Evolutionary conservation across 1,284 basidiomycete species (phyloP).

Genomic region (Trichosporon ovoides): DNA sequence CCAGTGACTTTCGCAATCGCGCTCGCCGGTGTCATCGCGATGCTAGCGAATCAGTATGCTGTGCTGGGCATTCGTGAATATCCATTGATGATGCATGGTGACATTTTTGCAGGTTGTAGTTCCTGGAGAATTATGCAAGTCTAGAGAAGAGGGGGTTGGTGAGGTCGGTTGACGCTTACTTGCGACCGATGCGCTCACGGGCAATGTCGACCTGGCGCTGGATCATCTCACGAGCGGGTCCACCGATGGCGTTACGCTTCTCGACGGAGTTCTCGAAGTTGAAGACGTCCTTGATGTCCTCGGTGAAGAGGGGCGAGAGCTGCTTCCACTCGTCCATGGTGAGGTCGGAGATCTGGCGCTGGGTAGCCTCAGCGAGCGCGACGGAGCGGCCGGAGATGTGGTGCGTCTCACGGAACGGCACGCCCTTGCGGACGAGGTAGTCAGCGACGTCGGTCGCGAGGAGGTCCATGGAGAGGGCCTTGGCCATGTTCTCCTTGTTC

Average conservation of each 20-base stretch:
- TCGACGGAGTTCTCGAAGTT: slow-evolving; percentile 96
- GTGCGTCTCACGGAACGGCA: slow-evolving; percentile 97
- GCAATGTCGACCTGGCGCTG: slow-evolving; percentile 74
- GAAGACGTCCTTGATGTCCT: slow-evolving; percentile 76
- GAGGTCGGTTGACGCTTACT: too few relatives aligned
- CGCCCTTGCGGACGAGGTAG: slow-evolving; percentile 95
- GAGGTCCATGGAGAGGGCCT: slow-evolving; percentile 90
- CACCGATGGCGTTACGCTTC: slow-evolving; percentile 84
- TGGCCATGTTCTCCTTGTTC: slow-evolving; percentile 80
- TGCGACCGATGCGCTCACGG: slow-evolving; percentile 57
- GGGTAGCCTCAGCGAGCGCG: slow-evolving; percentile 78
- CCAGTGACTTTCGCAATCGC: too few relatives aligned
- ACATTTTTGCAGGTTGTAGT: too few relatives aligned
- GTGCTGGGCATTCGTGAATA: too few relatives aligned
- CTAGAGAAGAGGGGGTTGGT: too few relatives aligned
- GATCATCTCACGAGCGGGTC: slow-evolving; percentile 78
- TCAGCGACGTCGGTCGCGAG: slow-evolving; percentile 96
- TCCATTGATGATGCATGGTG: too few relatives aligned
- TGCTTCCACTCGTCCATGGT: slow-evolving; percentile 70
- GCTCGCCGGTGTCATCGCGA: too few relatives aligned
- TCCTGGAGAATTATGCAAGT: too few relatives aligned
- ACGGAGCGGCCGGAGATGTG: slow-evolving; percentile 96
- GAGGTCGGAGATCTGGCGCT: slow-evolving; percentile 75
- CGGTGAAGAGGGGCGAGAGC: slow-evolving; percentile 71
- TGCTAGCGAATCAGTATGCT: too few relatives aligned